Evolutionary conservation across 2,329 filamentous ascomycete species (phyloP).

Genomic region (Penicillium vulpinum): DNA sequence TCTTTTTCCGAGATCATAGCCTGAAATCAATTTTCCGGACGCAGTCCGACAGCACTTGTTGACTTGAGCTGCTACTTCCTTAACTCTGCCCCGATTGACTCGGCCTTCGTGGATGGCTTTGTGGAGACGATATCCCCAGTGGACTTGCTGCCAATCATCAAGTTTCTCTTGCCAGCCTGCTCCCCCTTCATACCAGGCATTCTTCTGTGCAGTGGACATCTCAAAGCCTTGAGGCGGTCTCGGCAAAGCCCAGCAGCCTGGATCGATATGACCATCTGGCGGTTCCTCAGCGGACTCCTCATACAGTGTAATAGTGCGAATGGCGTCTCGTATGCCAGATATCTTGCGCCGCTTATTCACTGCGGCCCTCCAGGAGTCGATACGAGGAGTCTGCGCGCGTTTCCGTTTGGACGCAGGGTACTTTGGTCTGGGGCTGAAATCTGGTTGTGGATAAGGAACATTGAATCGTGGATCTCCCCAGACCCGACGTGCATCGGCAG

Average conservation of each 20-base stretch:
- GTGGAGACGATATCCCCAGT: conserved; percentile 38
- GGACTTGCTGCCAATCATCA: conserved; percentile 41
- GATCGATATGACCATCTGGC: conserved; percentile 41
- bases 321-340: conserved; percentile 30
- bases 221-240: conserved; percentile 42
- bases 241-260: conserved; percentile 43
- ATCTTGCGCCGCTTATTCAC: conserved; percentile 37
- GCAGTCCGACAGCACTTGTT: conserved; percentile 19
- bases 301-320: conserved; percentile 35
- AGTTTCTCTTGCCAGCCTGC: conserved; percentile 43
- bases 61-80: conserved; percentile 29
- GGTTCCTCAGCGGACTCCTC: conserved; percentile 41
- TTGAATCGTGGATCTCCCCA: conserved; percentile 41
- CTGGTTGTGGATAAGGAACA: conserved; percentile 27
- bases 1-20: neutral
- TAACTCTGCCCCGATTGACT: conserved; percentile 36
- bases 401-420: conserved; percentile 22
- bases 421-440: conserved; percentile 26
- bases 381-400: conserved; percentile 28
- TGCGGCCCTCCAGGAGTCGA: conserved; percentile 43
- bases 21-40: conserved; percentile 13
- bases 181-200: conserved; percentile 43
- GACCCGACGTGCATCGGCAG: conserved; percentile 31
- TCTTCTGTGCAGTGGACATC: conserved; percentile 37
- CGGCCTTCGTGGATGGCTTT: conserved; percentile 39